Percentiles rank a stretch among this genome's conserved stretches.
phyloP scores from a whole-genome alignment of 2,329 filamentous ascomycete species.

The Hyphodiscus sp. region DNA sequence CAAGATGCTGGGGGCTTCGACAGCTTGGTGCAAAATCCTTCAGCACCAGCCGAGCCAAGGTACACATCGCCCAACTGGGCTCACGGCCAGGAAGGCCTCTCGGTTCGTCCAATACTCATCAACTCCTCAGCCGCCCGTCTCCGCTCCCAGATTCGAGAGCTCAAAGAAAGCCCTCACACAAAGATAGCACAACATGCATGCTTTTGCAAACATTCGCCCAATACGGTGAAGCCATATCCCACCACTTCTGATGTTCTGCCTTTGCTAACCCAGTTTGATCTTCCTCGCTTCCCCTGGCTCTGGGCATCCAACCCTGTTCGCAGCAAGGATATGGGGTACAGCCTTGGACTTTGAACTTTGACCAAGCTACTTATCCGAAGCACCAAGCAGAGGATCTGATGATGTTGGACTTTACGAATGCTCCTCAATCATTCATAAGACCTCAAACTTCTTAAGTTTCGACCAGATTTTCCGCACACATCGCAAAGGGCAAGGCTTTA shows the following conservation, averaged over 20 bases:
- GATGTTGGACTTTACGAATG: neutral
- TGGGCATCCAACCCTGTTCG: neutral
- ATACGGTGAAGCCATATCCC: neutral
- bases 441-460: neutral
- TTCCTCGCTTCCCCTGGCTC: neutral
- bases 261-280: neutral
- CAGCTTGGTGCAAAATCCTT: neutral
- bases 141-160: neutral
- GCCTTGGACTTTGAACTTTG: neutral
- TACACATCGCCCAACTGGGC: neutral
- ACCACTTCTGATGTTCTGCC: neutral
- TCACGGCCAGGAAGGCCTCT: neutral
- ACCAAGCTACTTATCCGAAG: neutral
- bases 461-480: neutral
- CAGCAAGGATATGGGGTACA: neutral
- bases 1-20: too few relatives aligned
- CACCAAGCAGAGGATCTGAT: neutral
- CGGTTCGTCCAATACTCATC: neutral
- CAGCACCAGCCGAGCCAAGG: neutral
- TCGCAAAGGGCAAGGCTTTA: neutral
- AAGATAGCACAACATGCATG: too few relatives aligned
- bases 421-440: neutral
- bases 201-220: neutral
- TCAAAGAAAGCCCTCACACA: neutral
- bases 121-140: neutral